Conservation (phyloP, 2,329 filamentous ascomycete genomes). For the Phaeophleospora eucalypticola region DNA sequence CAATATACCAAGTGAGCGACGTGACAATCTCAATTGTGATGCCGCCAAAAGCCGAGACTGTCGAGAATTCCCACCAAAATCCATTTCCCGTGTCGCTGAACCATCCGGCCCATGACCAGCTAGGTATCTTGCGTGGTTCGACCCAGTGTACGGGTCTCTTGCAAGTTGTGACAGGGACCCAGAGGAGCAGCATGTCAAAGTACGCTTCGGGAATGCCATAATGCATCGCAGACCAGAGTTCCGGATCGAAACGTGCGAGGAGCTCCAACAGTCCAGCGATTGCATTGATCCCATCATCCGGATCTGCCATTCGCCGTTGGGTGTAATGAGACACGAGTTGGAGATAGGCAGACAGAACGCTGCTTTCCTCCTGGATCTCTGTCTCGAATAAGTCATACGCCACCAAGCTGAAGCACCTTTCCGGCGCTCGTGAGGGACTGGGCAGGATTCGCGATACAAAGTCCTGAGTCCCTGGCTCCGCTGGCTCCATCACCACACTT, state of each 20-base stretch:
- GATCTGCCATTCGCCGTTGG: not conserved
- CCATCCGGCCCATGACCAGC: not conserved
- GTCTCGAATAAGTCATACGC: not conserved
- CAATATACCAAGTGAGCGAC: not conserved
- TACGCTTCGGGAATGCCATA: not conserved
- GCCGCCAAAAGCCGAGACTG: too few relatives aligned
- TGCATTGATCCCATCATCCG: not conserved
- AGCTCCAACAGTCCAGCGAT: not conserved
- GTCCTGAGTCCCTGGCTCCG: not conserved
- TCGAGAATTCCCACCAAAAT: not conserved
- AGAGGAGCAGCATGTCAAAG: not conserved
- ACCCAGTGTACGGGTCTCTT: not conserved
- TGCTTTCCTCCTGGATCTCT: not conserved
- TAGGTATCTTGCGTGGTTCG: not conserved
- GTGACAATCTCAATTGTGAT: not conserved
- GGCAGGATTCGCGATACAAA: not conserved
- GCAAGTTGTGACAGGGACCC: not conserved
- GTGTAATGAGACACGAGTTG: not conserved
- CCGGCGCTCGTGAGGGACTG: not conserved
- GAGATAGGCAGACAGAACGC: not conserved
- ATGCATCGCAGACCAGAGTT: not conserved
- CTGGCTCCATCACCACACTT: not conserved
- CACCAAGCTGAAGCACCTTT: not conserved
- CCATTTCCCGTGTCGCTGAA: not conserved
- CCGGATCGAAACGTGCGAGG: not conserved